Percentiles rank a stretch among this genome's conserved stretches.
phyloP scores from a whole-genome alignment of 495 filamentous ascomycete species.

The Bacidia rubella region DNA sequence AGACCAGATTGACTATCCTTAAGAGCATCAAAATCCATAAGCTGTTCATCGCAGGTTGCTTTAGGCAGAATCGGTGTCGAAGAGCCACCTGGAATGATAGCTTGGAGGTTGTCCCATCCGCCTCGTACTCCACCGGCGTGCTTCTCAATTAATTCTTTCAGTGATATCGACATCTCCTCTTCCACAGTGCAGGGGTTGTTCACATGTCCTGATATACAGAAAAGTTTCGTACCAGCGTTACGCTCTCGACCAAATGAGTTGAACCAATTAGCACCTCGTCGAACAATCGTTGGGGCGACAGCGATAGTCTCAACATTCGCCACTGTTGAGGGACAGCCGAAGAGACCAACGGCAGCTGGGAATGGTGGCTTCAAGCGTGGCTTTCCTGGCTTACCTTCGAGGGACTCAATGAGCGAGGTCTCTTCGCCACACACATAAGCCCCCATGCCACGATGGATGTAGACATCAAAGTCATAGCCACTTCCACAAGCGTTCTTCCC shows the following conservation, averaged over 20 bases:
- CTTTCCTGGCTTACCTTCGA: constrained; percentile 97
- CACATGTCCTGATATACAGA: constrained; percentile 96
- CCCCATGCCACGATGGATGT: constrained; percentile 89
- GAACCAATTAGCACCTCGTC: constrained; percentile 87
- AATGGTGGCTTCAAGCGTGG: constrained; percentile 97
- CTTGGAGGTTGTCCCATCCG: constrained; percentile 94
- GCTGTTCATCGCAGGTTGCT: constrained; percentile 72
- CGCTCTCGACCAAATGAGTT: constrained; percentile 82
- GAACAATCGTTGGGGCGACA: constrained; percentile 90
- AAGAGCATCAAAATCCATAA: constrained; percentile 98
- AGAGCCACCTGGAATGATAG: constrained; percentile 89
- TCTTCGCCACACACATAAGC: constrained; percentile 98
- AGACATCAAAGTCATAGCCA: constrained; percentile 97
- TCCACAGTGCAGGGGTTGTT: constrained; percentile 97
- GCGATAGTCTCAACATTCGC: constrained; percentile 96
- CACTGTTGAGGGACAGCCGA: constrained; percentile 94
- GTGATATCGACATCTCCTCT: constrained; percentile 95
- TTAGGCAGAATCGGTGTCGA: constrained; percentile 93
- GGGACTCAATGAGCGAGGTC: constrained; percentile 91
- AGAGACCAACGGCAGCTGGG: constrained; percentile 90
- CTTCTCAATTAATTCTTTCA: constrained; percentile 89
- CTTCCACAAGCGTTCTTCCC: constrained; percentile 95
- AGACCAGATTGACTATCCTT: constrained; percentile 96
- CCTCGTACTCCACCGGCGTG: constrained; percentile 94
- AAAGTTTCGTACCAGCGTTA: constrained; percentile 93